Evolutionary conservation across 306 rosid species (phyloP), one percentile per base, ranked within the genome.

Genomic region (Trifolium subterraneum): DNA sequence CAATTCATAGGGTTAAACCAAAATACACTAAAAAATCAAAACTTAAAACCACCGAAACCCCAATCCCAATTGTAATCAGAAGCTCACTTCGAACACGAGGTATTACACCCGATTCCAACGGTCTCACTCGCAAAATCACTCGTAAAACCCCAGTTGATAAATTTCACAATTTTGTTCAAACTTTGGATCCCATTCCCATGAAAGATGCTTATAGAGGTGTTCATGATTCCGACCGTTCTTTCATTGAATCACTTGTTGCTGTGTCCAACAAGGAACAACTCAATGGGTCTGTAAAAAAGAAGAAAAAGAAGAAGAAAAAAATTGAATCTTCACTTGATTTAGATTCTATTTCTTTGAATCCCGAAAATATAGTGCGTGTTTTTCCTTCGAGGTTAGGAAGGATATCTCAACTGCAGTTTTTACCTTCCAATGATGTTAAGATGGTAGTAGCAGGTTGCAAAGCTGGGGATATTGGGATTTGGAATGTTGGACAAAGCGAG

Each of bases 21-120:
- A 27, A 27, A 27, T 27, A 4, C 33, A 84, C 18, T 77, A 36
- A 84, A 42, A 89, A 91, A 81, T 73, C 96, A 5, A 84, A 84
- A 35, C 86, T 87, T 33, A 87, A 84, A 81, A n/a, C n/a, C n/a
- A 66, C 10, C 6, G 88, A 88, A 75, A 54, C 86, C 72, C 90
- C 96, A 2, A 7, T 83, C 72, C 90, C 96, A 2, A 8, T 81
- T 0, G 90, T 86, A 2, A 72, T 85, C 8, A 84, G 98, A 44
- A 88, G 96, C 41, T 93, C 98, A 51, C 72, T 89, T 35, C 88
- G 98, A 6, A 79, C 85, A 5, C 82, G 90, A 47, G 96, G 96
- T 0, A 70, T 42, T 41, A 11, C 45, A 41, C 5, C 39, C 0
- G 85, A 79, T 35, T 64, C 80, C 11, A 48, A 15, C 18, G 20